Percentiles rank a stretch among this genome's conserved stretches.
Conservation (phyloP, 2,329 filamentous ascomycete species). For the Escovopsis weberi region DNA sequence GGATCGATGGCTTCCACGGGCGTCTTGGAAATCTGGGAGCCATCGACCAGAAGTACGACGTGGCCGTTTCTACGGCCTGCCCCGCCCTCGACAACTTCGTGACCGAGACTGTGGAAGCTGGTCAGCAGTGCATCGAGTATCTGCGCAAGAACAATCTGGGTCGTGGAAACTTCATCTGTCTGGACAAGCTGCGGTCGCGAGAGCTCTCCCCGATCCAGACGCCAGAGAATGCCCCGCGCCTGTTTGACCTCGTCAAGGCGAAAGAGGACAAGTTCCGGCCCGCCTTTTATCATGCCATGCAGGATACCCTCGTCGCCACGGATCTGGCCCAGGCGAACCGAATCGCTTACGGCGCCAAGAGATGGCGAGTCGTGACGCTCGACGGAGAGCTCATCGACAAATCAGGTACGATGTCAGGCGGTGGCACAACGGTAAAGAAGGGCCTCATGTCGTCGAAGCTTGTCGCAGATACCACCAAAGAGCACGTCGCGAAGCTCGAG, state of each 20-base stretch:
- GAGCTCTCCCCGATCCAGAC: slow-evolving; percentile 72
- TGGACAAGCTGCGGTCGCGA: slow-evolving; percentile 70
- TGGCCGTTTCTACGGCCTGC: slow-evolving; percentile 96
- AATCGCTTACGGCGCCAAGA: slow-evolving; percentile 83
- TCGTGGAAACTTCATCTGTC: slow-evolving; percentile 89
- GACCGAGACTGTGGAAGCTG: slow-evolving; percentile 87
- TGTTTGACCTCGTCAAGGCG: slow-evolving; percentile 84
- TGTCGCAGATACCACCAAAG: slow-evolving; percentile 71
- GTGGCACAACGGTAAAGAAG: slow-evolving; percentile 77
- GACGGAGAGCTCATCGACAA: slow-evolving; percentile 94
- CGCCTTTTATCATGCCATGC: slow-evolving; percentile 89
- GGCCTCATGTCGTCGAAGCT: slow-evolving; percentile 96
- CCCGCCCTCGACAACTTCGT: slow-evolving; percentile 88
- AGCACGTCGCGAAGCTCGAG: slow-evolving; percentile 80
- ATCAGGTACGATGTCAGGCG: slow-evolving; percentile 97
- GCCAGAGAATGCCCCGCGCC: slow-evolving; percentile 77
- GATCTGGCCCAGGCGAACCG: slow-evolving; percentile 93
- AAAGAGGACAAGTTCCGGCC: slow-evolving; percentile 78
- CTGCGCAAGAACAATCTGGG: slow-evolving; percentile 94
- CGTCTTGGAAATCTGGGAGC: slow-evolving; percentile 85
- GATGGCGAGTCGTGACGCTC: slow-evolving; percentile 93
- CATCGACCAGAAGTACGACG: slow-evolving; percentile 87
- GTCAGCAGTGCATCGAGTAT: slow-evolving; percentile 96
- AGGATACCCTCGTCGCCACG: slow-evolving; percentile 85
- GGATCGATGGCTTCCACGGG: slow-evolving; percentile 94